Base-by-base conservation (phyloP, 108 stramenopile species). In the Asterionellopsis glacialis region DNA sequence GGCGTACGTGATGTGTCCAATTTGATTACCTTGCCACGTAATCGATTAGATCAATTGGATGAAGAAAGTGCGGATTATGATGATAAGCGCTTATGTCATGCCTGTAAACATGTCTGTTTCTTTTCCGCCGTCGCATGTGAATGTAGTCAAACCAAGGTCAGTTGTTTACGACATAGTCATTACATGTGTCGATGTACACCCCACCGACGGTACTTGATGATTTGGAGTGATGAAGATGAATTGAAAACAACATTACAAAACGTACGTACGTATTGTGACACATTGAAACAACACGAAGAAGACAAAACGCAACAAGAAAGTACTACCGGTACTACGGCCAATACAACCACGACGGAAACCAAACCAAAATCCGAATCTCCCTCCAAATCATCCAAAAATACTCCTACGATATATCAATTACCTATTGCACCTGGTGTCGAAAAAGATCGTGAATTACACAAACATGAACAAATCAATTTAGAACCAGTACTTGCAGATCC, bases 61-160 rank as follows among this genome's bases (percentile, higher is more conserved):
- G 87, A 86, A 77, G 81, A 82, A 24, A 80, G 81, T 18, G 86
- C 90, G 0, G 86, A 93, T 64, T 96, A 94, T 69, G 95, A 96
- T 64, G 95, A 96, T 69, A 90, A 88, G 67, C 75, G 95, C 24
- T 62, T 88, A 33, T 96, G 96, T 69, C 84, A 79, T 61, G 75
- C 85, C 28, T 95, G 91, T 75, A 88, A 92, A 61, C 93, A 95
- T 58, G 83, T 90, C 60, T 95, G 95, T 61, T 95, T 93, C 83
- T 88, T 95, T 67, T 94, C 94, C 10, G 92, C 88, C 11, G 95
- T 98, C 9, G 94, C 86, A 9, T 98, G 97, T 72, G 84, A 93
- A 55, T 98, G 97, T 75, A 84, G 79, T 60, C 78, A 88, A 41
- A 75, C 73, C 1, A 84, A 85, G 57, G 93, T 96, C 9, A 79